A percentile compares a stretch with the other conserved stretches of the same genome.
phyloP scores from a whole-genome alignment of 192 early-diverging fungal genomes.

The Coemansia sp. region DNA sequence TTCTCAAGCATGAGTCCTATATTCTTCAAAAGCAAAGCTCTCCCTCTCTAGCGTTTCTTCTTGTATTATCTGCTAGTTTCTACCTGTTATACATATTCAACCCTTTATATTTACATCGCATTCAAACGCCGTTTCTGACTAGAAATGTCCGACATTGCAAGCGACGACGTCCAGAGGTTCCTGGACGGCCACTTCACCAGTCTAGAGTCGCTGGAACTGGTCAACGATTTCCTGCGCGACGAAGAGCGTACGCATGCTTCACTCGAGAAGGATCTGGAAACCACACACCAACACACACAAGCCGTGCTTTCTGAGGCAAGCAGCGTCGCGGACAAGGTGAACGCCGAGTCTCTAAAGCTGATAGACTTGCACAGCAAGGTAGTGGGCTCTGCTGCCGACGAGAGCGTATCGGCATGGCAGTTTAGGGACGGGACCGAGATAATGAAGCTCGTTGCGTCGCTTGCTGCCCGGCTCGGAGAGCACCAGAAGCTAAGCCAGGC shows the following conservation, averaged over 20 bases:
- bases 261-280: constrained; percentile 20
- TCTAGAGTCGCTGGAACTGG: constrained; percentile 45
- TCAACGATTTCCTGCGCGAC: constrained; percentile 34
- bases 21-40: too few relatives aligned
- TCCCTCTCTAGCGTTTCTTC: too few relatives aligned
- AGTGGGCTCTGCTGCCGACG: constrained; percentile 24
- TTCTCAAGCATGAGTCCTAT: too few relatives aligned
- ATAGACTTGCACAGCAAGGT: constrained; percentile 42
- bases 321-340: constrained; percentile 8
- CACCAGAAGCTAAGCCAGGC: constrained; percentile 32
- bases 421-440: constrained; percentile 41
- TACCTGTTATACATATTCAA: neutral
- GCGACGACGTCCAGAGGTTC: constrained; percentile 28
- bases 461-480: constrained; percentile 30
- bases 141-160: constrained; percentile 9
- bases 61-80: too few relatives aligned
- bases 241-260: constrained; percentile 39
- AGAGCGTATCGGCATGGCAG: constrained; percentile 37
- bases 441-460: constrained; percentile 34
- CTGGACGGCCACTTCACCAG: constrained; percentile 42
- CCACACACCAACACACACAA: constrained; percentile 7
- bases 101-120: neutral
- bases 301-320: constrained; percentile 17
- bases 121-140: neutral
- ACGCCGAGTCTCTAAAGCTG: constrained; percentile 23